phyloP scores from a whole-genome alignment of 2,329 filamentous ascomycete species.

The Zymoseptoria passerinii region DNA sequence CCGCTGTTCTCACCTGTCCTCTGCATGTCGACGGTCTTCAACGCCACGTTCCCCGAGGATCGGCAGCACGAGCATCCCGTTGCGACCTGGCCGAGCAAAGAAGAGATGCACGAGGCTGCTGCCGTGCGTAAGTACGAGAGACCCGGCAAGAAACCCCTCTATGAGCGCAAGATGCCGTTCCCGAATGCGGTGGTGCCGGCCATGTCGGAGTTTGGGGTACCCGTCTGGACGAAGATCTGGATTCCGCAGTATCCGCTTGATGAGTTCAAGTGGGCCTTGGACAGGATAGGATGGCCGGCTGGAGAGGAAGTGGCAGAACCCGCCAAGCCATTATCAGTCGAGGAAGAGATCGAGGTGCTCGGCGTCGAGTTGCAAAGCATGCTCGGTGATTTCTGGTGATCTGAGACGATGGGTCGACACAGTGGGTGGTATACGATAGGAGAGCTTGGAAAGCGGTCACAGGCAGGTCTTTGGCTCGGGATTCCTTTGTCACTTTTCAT shows the following conservation, averaged over 20 bases:
- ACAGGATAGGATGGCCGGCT: not conserved
- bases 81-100: not conserved
- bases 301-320: not conserved
- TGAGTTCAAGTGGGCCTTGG: not conserved
- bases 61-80: not conserved
- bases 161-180: not conserved
- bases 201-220: not conserved
- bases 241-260: not conserved
- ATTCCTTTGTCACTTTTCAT: not conserved
- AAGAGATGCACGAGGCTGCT: not conserved
- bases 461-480: not conserved
- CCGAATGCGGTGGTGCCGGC: not conserved
- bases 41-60: not conserved
- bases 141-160: not conserved
- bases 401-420: not conserved
- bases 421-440: not conserved
- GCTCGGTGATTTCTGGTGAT: not conserved
- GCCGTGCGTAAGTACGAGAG: not conserved
- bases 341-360: not conserved
- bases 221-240: not conserved
- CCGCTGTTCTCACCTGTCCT: not conserved
- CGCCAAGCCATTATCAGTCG: not conserved
- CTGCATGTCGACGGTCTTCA: not conserved
- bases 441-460: not conserved
- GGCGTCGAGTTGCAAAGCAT: not conserved